Conservation (phyloP, 805 yeast species). For the Saccharomycopsis microspora region DNA sequence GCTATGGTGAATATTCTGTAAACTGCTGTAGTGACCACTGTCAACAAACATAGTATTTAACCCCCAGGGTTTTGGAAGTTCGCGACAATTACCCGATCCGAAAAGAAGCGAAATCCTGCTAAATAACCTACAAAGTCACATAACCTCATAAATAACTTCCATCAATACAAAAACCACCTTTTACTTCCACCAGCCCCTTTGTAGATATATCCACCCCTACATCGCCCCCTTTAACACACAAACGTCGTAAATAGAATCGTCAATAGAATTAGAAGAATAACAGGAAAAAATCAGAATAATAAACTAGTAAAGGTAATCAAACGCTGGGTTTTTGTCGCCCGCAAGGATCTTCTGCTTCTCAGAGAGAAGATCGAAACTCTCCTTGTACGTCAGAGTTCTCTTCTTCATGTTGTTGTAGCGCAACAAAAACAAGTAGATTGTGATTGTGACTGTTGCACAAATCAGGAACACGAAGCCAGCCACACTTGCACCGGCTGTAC, state of each 20-base stretch:
- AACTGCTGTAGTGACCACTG: no score
- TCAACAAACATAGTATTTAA: no score
- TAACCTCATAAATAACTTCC: no score
- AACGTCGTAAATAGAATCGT: neutral
- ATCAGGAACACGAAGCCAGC: conserved; percentile 29
- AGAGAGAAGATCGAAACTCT: conserved; percentile 2
- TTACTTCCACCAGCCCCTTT: no score
- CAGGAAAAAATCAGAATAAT: neutral
- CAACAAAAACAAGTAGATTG: conserved; percentile 26
- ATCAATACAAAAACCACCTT: no score
- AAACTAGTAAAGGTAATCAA: conserved; percentile 13
- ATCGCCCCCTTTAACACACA: no score
- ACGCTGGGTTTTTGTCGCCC: conserved; percentile 13
- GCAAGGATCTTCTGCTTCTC: conserved; percentile 10
- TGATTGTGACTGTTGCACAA: conserved; percentile 26
- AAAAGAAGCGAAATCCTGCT: no score
- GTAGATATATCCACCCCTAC: no score
- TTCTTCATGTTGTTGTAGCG: conserved; percentile 20
- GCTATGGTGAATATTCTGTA: no score
- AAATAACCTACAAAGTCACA: no score
- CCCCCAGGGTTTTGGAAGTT: no score
- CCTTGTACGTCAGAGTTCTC: conserved; percentile 15
- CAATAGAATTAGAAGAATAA: neutral
- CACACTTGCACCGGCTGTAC: neutral
- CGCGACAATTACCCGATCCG: no score